Evolutionary conservation across 345 rosid species (phyloP).

Genomic region (Pugionium dolabratum): DNA sequence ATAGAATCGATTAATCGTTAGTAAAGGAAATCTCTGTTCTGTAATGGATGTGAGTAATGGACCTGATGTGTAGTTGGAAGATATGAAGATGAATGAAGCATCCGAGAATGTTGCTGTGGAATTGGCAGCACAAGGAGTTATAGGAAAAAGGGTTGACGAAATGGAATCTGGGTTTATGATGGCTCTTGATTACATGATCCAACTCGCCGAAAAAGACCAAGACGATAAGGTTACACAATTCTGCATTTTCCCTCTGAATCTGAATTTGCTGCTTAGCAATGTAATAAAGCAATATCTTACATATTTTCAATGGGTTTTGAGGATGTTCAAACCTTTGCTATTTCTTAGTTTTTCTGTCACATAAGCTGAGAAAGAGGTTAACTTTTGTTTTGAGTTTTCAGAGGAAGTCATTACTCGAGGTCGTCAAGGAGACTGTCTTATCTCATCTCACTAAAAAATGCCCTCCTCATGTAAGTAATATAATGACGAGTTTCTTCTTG

Average conservation of each 20-base stretch:
- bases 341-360: neutral
- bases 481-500: neutral
- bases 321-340: neutral
- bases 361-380: neutral
- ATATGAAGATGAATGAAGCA: conserved; percentile 87
- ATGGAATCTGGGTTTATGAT: conserved; percentile 96
- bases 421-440: conserved; percentile 88
- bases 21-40: neutral
- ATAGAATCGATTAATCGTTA: neutral
- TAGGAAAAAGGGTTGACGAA: conserved; percentile 90
- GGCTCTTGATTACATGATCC: conserved; percentile 96
- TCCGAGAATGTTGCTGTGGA: conserved; percentile 89
- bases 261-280: neutral
- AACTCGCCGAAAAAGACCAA: conserved; percentile 72
- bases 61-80: conserved; percentile 55
- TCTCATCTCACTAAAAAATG: conserved; percentile 82
- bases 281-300: neutral
- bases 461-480: conserved; percentile 75
- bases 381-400: conserved; percentile 41
- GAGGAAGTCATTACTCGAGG: conserved; percentile 79
- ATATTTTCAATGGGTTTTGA: neutral
- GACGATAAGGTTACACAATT: conserved; percentile 64
- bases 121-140: conserved; percentile 90
- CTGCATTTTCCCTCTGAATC: neutral
- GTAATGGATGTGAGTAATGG: conserved; percentile 8